Conservation (phyloP, 2,329 filamentous ascomycete species). For the Aspergillus novofumigatus region DNA sequence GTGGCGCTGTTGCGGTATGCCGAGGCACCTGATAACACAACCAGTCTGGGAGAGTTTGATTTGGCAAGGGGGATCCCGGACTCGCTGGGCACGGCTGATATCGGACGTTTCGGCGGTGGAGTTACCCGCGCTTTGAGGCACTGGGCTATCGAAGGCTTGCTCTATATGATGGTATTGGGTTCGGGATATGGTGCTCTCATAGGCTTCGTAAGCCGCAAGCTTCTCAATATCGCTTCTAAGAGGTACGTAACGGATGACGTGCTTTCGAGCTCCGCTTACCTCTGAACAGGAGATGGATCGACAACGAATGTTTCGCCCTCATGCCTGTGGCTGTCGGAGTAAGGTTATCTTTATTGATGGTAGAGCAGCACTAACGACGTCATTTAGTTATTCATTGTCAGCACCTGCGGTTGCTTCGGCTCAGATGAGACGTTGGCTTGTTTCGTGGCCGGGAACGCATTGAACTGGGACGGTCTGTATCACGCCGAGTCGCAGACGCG, state of each 20-base stretch:
- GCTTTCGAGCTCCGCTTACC: not conserved
- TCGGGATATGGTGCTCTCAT: slow-evolving; percentile 50
- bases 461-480: slow-evolving; percentile 62
- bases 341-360: slow-evolving; percentile 8
- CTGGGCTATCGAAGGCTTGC: slow-evolving; percentile 58
- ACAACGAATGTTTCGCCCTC: slow-evolving; percentile 52
- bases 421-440: slow-evolving; percentile 60
- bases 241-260: slow-evolving; percentile 17
- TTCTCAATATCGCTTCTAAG: slow-evolving; percentile 39
- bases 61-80: slow-evolving; percentile 20
- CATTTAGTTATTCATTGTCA: slow-evolving; percentile 53
- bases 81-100: slow-evolving; percentile 32
- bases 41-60: slow-evolving; percentile 15
- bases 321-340: slow-evolving; percentile 50
- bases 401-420: slow-evolving; percentile 55
- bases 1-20: slow-evolving; percentile 55
- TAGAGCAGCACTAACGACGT: not conserved
- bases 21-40: slow-evolving; percentile 27
- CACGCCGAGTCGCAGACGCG: slow-evolving; percentile 52
- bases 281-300: slow-evolving; percentile 49
- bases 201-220: slow-evolving; percentile 47
- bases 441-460: slow-evolving; percentile 55
- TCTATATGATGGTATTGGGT: slow-evolving; percentile 56
- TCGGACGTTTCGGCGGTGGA: slow-evolving; percentile 52
- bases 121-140: slow-evolving; percentile 50